These are phyloP conservation scores for Ramaria sp. DNA, from an alignment of 768 basidiomycete genomes.

Conservation along the genomic window DNA sequence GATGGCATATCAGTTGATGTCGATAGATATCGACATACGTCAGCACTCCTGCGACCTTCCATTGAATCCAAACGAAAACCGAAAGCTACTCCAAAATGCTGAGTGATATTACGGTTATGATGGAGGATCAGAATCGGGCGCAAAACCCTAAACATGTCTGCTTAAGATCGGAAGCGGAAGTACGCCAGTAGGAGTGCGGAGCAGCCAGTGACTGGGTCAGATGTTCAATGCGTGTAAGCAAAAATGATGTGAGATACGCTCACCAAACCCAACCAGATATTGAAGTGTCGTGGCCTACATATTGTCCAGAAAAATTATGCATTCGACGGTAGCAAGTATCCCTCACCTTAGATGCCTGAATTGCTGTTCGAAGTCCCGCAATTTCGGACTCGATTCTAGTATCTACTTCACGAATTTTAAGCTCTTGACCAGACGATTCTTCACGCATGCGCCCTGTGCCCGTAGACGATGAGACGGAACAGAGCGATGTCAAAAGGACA, in stretches of 20 bases:
- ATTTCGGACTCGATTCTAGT: conserved; percentile 96
- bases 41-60: no score
- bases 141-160: not conserved
- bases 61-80: no score
- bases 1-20: no score
- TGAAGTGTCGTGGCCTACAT: conserved; percentile 72
- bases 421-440: conserved; percentile 81
- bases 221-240: not conserved
- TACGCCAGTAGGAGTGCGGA: conserved; percentile 84
- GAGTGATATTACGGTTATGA: no score
- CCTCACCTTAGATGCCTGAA: conserved; percentile 73
- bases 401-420: conserved; percentile 97
- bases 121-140: not conserved
- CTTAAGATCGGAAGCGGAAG: conserved; percentile 41
- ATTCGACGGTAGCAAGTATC: not conserved
- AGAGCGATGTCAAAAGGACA: not conserved
- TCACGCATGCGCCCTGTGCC: conserved; percentile 72
- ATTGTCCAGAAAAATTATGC: not conserved
- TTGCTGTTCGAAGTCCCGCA: conserved; percentile 69
- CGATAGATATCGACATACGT: no score
- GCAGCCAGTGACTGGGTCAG: conserved; percentile 64
- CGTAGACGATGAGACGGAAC: not conserved
- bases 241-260: conserved; percentile 15
- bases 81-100: no score
- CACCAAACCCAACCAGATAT: conserved; percentile 81